Conservation (phyloP, 768 basidiomycete genomes). For the Clitopilus hobsonii region DNA sequence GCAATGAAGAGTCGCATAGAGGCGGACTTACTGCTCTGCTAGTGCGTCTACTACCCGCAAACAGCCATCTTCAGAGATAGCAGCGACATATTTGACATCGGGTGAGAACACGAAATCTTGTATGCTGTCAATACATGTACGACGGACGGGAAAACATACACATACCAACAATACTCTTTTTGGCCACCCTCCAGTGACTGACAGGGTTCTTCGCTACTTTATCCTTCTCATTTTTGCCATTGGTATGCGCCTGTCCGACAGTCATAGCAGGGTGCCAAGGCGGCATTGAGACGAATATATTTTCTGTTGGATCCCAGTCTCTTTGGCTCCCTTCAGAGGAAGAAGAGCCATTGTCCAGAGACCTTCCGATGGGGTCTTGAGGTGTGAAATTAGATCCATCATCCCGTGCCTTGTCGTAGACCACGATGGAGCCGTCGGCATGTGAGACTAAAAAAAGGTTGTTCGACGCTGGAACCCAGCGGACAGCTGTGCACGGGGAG, state of each 20-base stretch:
- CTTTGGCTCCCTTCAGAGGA: slow-evolving; percentile 27
- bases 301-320: slow-evolving; percentile 75
- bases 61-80: slow-evolving; percentile 90
- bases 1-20: background rate
- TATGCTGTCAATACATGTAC: background rate
- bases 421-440: slow-evolving; percentile 83
- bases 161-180: slow-evolving; percentile 68
- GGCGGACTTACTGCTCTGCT: slow-evolving; percentile 66
- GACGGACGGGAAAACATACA: slow-evolving; percentile 2
- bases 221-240: slow-evolving; percentile 57
- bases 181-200: slow-evolving; percentile 82
- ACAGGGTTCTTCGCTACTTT: slow-evolving; percentile 80
- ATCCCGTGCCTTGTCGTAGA: slow-evolving; percentile 89
- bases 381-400: slow-evolving; percentile 68
- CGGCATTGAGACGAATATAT: slow-evolving; percentile 75
- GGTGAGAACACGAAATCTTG: slow-evolving; percentile 91
- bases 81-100: slow-evolving; percentile 86
- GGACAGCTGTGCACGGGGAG: slow-evolving; percentile 84
- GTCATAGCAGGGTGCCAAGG: slow-evolving; percentile 77
- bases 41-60: slow-evolving; percentile 85
- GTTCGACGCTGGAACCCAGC: slow-evolving; percentile 80
- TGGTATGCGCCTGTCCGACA: slow-evolving; percentile 25
- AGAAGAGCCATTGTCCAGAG: slow-evolving; percentile 21
- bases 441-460: slow-evolving; percentile 85
- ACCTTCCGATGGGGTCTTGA: slow-evolving; percentile 42